These are phyloP conservation scores for Leccinum subgranulosum DNA, from an alignment of 768 basidiomycete species.

Conservation along the genomic window DNA sequence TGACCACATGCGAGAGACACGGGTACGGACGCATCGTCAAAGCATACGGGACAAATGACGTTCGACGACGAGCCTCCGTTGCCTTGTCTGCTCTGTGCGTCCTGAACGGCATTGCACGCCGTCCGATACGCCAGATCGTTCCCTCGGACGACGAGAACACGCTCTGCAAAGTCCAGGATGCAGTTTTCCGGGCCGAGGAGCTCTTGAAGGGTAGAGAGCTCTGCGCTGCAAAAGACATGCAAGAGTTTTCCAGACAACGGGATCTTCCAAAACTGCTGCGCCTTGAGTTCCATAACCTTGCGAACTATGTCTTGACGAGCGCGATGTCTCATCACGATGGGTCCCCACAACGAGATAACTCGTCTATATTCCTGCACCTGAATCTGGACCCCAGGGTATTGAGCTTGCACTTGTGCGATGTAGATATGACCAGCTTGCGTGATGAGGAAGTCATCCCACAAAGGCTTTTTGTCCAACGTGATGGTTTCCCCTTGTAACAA, in stretches of 20 bases:
- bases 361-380: slow-evolving; percentile 39
- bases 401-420: slow-evolving; percentile 41
- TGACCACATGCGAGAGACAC: slow-evolving; percentile 63
- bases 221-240: slow-evolving; percentile 43
- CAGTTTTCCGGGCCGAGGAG: slow-evolving; percentile 59
- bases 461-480: slow-evolving; percentile 44
- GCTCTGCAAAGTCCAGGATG: slow-evolving; percentile 40
- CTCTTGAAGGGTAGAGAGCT: slow-evolving; percentile 43
- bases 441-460: slow-evolving; percentile 68
- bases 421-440: slow-evolving; percentile 40
- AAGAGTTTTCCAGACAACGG: slow-evolving; percentile 45
- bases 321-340: slow-evolving; percentile 35
- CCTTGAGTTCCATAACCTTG: slow-evolving; percentile 43
- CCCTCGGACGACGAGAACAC: slow-evolving; percentile 54
- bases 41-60: slow-evolving; percentile 65
- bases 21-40: slow-evolving; percentile 51
- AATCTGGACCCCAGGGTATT: slow-evolving; percentile 42
- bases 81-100: slow-evolving; percentile 34
- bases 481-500: slow-evolving; percentile 60
- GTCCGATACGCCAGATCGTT: slow-evolving; percentile 34
- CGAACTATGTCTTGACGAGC: slow-evolving; percentile 46
- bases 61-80: slow-evolving; percentile 19
- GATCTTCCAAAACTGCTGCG: slow-evolving; percentile 42
- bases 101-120: slow-evolving; percentile 41
- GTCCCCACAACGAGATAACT: slow-evolving; percentile 54